Evolutionary conservation across 169 alveolate genomes (phyloP), one percentile per base, ranked within the genome.

Genomic region (Perkinsus chesapeaki): DNA sequence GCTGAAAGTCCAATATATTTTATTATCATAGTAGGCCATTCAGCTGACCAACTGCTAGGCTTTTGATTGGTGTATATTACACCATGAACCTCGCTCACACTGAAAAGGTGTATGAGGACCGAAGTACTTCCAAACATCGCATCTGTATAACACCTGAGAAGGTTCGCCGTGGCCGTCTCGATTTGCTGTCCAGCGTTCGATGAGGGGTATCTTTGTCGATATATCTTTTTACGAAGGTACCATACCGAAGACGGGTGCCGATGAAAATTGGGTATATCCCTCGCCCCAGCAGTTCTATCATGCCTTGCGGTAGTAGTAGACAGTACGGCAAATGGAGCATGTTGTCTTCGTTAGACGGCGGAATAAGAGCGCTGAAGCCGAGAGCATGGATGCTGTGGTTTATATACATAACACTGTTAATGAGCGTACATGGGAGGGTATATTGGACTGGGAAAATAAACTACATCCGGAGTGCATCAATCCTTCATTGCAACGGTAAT

Each of bases 251-350:
- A 93, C 94, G 12, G 94, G 94, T 34, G 48, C 19, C 39, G 94
- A 39, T 39, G 39, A 48, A 92, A 94, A 91, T 3, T 97, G 98
- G 98, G 91, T 96, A 34, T 97, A 97, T 91, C 98, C 98, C 23
- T 97, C 98, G 0, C 95, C 98, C n/a, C 97, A 94, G 94, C 98
- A 97, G 93, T 97, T 97, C 92, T 96, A 96, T 93, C 95, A 96
- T 93, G 97, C 98, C n/a, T 39, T 97, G 93, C 92, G 92, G 92
- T 94, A 96, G 73, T 96, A 96, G 92, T 92, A 94, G 73, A 96
- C 96, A 73, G 96, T 93, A 3, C 93, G 95, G n/a, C 48, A 39
- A 16, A 91, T 92, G 27, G 36, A 39, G 39, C 5, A 12, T 23
- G 37, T 39, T 38, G 23, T 48, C 37, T 16, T 9, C 93, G 91